Base-by-base conservation (phyloP, 768 basidiomycete genomes). In the Pisolithus albus region DNA sequence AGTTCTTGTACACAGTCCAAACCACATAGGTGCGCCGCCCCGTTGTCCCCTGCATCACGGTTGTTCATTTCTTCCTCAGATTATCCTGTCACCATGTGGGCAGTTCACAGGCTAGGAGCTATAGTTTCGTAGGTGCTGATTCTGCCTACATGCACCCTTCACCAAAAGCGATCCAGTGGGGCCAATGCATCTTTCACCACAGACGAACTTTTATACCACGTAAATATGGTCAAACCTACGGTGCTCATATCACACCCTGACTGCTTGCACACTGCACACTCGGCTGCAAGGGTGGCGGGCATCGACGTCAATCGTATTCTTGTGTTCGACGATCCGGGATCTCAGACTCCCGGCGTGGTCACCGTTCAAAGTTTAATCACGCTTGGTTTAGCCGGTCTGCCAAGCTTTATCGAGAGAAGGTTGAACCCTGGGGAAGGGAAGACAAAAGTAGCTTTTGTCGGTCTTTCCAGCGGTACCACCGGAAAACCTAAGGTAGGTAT, bases 381-480 rank as follows among this genome's bases (percentile, higher is more conserved):
- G 76, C 75, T 49, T 52, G 65, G 75, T 8, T 59, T 61, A 59
- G 58, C 51, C 56, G 61, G 53, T 57, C 65, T 40, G 54, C 69
- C 55, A 58, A 62, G 56, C 51, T 84, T 78, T 57, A 60, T 63
- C 24, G 78, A 84, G 49, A 66, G 70, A 18, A 68, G 59, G 28
- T 70, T 87, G 39, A 57, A 60, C 23, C 72, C 73, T 11, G 86
- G 83, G 9, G 85, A 85, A 64, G 80, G 73, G 23, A 81, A 74
- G 60, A 77, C 70, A 11, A 76, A 79, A 41, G 52, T 88, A 13
- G 86, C 87, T 5, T 82, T 87, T 57, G 68, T 88, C 49, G 79
- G 76, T 48, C 85, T 88, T 57, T 88, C 86, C 1, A 86, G 85
- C 55, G 86, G 86, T 7, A 88, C 86, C 21, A 88, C 86, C 15